Base-by-base conservation (phyloP, 2,329 filamentous ascomycete genomes). In the Penicillium sumatraense region DNA sequence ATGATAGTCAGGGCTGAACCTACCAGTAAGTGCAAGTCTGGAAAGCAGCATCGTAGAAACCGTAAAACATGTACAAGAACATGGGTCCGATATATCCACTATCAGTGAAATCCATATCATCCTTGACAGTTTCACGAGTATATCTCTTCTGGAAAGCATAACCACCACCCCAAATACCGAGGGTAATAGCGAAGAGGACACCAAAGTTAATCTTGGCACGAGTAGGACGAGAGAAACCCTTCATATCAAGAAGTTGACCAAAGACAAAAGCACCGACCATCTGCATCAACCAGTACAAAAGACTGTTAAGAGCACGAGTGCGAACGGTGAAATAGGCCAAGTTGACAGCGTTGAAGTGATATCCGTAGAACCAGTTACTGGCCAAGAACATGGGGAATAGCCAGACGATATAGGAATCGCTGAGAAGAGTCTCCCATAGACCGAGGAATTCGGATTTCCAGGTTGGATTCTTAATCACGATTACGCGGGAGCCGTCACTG, bases 1-100 rank as follows among this genome's bases (percentile, higher is more conserved):
- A 14, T 41, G n/a, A n/a, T n/a, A n/a, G n/a, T n/a, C n/a, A n/a
- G n/a, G n/a, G n/a, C n/a, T n/a, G n/a, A n/a, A 71, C 80, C 65
- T 72, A 83, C 93, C 93, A 97, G 81, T 98, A 97, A 47, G 93
- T 87, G 67, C 82, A 87, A 0, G 91, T 93, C 79, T 98, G 93
- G 88, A 91, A 97, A 51, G 87, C 85, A 40, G 93, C 91, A 72
- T 97, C 93, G 65, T 88, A 95, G 74, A 95, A 88, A 36, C 91
- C 91, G 72, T 95, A 96, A 75, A 93, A 93, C 67, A 96, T 90
- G 79, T 92, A 96, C 49, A 96, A 77, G 72, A 96, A 91, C 85
- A 96, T 90, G 11, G 90, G 89, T 0, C 89, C 91, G 55, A 88
- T 81, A 70, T 89, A 95, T 51, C 85, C 85, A 24, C 80, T 75